Conservation (phyloP, 345 rosid genomes). For the Populus tremula region DNA sequence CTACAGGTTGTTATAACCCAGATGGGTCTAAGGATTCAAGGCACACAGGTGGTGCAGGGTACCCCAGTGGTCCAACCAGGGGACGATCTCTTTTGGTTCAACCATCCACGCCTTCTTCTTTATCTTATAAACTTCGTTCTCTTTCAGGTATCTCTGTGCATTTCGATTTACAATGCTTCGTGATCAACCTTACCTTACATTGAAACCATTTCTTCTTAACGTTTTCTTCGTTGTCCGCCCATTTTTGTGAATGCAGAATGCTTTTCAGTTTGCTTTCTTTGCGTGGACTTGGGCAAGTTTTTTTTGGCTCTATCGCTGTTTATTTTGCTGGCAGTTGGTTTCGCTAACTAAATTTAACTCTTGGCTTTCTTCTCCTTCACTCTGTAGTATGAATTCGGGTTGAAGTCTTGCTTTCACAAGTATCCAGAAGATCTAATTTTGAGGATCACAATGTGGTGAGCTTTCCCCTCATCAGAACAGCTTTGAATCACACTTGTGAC, state of each 20-base stretch:
- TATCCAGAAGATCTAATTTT: constrained; percentile 48
- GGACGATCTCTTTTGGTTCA: constrained; percentile 93
- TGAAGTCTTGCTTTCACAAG: constrained; percentile 58
- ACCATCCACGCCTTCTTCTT: constrained; percentile 76
- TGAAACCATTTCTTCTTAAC: background rate
- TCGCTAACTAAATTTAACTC: no score
- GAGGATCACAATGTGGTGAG: constrained; percentile 81
- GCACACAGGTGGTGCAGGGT: constrained; percentile 86
- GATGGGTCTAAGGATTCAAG: constrained; percentile 75
- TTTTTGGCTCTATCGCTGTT: background rate
- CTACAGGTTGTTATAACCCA: constrained; percentile 79
- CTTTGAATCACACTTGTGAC: background rate
- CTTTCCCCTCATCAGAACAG: background rate
- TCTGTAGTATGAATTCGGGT: constrained; percentile 44
- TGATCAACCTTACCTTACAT: background rate
- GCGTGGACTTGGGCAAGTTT: constrained; percentile 64
- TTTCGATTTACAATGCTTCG: background rate
- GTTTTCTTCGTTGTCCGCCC: background rate
- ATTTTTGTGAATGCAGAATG: constrained; percentile 48
- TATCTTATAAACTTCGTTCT: constrained; percentile 79
- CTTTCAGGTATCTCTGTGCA: constrained; percentile 56
- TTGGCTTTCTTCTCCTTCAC: constrained; percentile 20
- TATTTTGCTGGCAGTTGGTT: background rate
- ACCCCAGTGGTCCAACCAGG: constrained; percentile 90
- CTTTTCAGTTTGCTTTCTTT: constrained; percentile 85